These are phyloP conservation scores for Marasmius fiardii DNA, from an alignment of 1,284 basidiomycete species.

Conservation along the genomic window DNA sequence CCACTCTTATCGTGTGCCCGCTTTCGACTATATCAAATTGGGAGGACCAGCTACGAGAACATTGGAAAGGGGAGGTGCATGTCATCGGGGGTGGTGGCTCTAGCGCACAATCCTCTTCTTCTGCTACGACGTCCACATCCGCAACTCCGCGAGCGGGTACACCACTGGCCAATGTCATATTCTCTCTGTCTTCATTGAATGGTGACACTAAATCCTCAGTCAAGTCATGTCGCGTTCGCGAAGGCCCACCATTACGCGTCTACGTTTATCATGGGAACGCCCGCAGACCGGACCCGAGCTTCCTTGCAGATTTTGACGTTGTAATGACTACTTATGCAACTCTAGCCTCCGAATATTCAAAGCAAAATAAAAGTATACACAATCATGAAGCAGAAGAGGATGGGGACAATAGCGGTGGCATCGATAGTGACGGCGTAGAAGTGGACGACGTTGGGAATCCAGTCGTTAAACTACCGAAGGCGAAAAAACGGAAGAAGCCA, in stretches of 20 bases:
- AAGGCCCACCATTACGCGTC: constrained; percentile 66
- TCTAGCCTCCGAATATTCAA: constrained; percentile 92
- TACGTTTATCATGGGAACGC: constrained; percentile 96
- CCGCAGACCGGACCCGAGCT: constrained; percentile 80
- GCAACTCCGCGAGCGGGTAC: constrained; percentile 20
- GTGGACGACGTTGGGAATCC: constrained; percentile 68
- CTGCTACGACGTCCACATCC: constrained; percentile 23
- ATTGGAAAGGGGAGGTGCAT: constrained; percentile 84
- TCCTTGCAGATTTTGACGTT: constrained; percentile 91
- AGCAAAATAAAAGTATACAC: constrained; percentile 70
- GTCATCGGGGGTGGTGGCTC: constrained; percentile 75
- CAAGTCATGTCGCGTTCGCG: constrained; percentile 33
- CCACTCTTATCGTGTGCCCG: constrained; percentile 95
- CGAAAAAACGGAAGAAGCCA: constrained; percentile 70
- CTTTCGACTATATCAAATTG: constrained; percentile 97
- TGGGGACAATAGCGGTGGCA: constrained; percentile 70
- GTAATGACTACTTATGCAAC: constrained; percentile 98
- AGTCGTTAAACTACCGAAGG: constrained; percentile 49
- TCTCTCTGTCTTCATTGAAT: constrained; percentile 8
- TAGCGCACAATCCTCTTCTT: constrained; percentile 29
- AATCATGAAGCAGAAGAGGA: constrained; percentile 60
- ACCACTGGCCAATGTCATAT: constrained; percentile 12
- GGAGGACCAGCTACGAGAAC: constrained; percentile 98
- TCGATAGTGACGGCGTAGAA: constrained; percentile 59
- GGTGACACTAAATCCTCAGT: constrained; percentile 32